Evolutionary conservation across 2,329 filamentous ascomycete species (phyloP).

Genomic region (Aureobasidium zeae): DNA sequence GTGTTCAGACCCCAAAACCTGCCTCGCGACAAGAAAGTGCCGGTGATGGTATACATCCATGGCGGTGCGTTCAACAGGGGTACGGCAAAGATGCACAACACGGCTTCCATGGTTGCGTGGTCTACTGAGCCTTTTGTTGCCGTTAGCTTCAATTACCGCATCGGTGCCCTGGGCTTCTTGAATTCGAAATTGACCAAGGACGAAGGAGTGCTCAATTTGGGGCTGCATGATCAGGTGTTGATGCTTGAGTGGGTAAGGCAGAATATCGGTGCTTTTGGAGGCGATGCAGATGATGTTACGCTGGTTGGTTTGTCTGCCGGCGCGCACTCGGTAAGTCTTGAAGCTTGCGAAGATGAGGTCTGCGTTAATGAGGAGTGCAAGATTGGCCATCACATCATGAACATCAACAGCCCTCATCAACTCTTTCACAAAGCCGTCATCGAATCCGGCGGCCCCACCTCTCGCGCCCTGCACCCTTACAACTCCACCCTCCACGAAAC

Average conservation of each 20-base stretch:
- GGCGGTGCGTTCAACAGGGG: slow-evolving; percentile 48
- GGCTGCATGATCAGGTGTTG: slow-evolving; percentile 19
- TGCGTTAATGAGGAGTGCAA: slow-evolving; percentile 14
- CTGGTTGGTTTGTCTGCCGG: slow-evolving; percentile 67
- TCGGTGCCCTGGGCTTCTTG: slow-evolving; percentile 60
- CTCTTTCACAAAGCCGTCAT: slow-evolving; percentile 41
- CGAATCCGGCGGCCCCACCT: slow-evolving; percentile 40
- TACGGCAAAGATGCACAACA: slow-evolving; percentile 48
- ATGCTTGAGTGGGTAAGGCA: slow-evolving; percentile 34
- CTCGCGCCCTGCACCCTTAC: slow-evolving; percentile 38
- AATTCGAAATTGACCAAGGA: slow-evolving; percentile 44
- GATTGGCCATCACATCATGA: slow-evolving; percentile 60
- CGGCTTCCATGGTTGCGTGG: slow-evolving; percentile 52
- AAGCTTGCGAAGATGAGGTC: slow-evolving; percentile 13
- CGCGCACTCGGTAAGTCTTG: slow-evolving; percentile 47
- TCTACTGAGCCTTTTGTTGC: slow-evolving; percentile 29
- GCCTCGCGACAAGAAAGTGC: slow-evolving; percentile 31
- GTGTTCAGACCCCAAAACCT: slow-evolving; percentile 42
- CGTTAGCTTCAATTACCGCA: slow-evolving; percentile 33
- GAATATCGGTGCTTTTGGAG: slow-evolving; percentile 34
- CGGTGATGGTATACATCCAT: slow-evolving; percentile 52
- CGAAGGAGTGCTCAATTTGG: slow-evolving; percentile 39
- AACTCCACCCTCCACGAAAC: slow-evolving; percentile 32
- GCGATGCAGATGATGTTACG: slow-evolving; percentile 30
- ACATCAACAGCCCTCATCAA: slow-evolving; percentile 29